Evolutionary conservation across 345 rosid species (phyloP).

Genomic region (Bruguiera sexangula): DNA sequence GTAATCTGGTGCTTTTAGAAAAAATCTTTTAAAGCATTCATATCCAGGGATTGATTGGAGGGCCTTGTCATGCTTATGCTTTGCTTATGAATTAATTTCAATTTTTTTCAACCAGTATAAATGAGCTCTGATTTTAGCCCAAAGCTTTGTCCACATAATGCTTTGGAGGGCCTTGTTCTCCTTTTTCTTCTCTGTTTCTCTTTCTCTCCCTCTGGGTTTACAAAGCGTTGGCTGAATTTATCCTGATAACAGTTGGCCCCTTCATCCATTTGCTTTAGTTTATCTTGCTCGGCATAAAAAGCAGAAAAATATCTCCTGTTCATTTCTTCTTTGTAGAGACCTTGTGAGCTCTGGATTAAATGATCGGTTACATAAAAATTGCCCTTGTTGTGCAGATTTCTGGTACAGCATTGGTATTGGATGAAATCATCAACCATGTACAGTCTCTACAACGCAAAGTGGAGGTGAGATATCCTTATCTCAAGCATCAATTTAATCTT

Average conservation of each 20-base stretch:
- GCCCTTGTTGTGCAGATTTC: constrained; percentile 53
- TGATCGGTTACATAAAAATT: background rate
- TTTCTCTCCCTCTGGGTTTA: background rate
- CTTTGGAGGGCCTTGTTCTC: no score
- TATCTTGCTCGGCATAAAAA: background rate
- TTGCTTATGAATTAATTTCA: background rate
- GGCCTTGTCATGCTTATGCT: background rate
- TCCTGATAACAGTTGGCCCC: background rate
- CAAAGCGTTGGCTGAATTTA: background rate
- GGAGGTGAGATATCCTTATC: constrained; percentile 62
- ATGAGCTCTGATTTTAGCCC: no score
- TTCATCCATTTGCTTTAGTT: background rate
- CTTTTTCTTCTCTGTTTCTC: no score
- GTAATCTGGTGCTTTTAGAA: background rate
- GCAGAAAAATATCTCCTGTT: background rate
- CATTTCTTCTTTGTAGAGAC: background rate
- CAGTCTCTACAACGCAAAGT: constrained; percentile 90
- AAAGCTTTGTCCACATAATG: no score
- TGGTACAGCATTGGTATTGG: constrained; percentile 89
- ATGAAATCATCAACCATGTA: constrained; percentile 95
- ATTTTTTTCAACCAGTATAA: no score
- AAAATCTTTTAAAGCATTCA: background rate
- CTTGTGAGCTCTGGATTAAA: background rate
- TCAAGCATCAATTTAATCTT: background rate
- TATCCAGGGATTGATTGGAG: background rate